Base-by-base conservation (phyloP, 1,139 yeast genomes). In the Hyphopichia khmerensis region DNA sequence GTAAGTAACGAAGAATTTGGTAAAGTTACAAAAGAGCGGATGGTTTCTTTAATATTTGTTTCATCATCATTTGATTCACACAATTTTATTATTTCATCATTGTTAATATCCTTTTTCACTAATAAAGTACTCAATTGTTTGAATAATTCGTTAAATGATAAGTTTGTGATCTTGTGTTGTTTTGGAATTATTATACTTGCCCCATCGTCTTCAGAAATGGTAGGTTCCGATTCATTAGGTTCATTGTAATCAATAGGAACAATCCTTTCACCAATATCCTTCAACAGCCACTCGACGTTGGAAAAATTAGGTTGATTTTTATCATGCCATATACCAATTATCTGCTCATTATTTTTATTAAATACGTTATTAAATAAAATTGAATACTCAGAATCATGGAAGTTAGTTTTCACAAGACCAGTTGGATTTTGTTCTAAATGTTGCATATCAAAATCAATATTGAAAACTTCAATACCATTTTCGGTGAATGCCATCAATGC, bases 261-360 rank as follows among this genome's bases (percentile, higher is more conserved):
- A 15, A 43, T 39, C 23, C 56, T 40, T 31, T 53, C 56, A 16
- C 59, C 60, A 2, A 33, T 45, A 15, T 48, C 27, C 15, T 44
- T 36, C 40, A 44, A 45, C n/a, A 45, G 44, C 64, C 63, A 62
- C 32, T 47, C 53, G 17, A 62, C 48, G 3, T 15, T 35, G 9
- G 41, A 46, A 32, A 64, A 59, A 13, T 48, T 51, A 5, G 65
- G 63, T 46, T 62, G 65, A 44, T 57, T 64, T 5, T 60, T 61
- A 43, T 71, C 68, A 54, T 63, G 67, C 72, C 74, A 72, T 16
- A 69, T 61, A n/a, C 64, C 66, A n/a, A 50, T 33, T 14, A 50
- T 26, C 23, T 35, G 32, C 10, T 36, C 27, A 13, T 45, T 37
- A 2, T 37, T 39, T 5, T 16, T 34, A 29, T 23, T 34, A 40